These are phyloP conservation scores for Ceratocystis huliohia DNA, from an alignment of 2,329 filamentous ascomycete genomes.

Conservation along the genomic window DNA sequence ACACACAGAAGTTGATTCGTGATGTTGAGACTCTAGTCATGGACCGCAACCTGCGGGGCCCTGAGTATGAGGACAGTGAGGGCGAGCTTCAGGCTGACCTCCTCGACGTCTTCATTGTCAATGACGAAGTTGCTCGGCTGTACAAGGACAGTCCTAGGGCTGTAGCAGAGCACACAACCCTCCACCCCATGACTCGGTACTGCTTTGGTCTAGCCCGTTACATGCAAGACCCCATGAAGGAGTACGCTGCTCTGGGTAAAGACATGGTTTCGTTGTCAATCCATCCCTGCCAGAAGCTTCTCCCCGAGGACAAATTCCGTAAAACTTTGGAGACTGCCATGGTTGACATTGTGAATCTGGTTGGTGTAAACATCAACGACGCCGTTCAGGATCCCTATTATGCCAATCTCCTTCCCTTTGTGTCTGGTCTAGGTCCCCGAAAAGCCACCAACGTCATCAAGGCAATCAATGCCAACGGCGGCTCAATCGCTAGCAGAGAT, in stretches of 20 bases:
- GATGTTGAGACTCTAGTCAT: slow-evolving; percentile 68
- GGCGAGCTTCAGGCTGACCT: slow-evolving; percentile 63
- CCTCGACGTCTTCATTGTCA: slow-evolving; percentile 80
- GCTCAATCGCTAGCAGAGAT: slow-evolving; percentile 67
- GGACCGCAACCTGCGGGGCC: slow-evolving; percentile 62
- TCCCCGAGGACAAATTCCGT: slow-evolving; percentile 75
- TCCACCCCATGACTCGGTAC: slow-evolving; percentile 70
- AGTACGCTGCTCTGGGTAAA: slow-evolving; percentile 84
- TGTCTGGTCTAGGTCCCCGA: slow-evolving; percentile 80
- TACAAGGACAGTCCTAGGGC: slow-evolving; percentile 85
- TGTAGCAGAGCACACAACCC: slow-evolving; percentile 63
- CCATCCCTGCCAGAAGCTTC: slow-evolving; percentile 76
- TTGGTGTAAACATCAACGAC: slow-evolving; percentile 90
- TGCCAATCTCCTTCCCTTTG: slow-evolving; percentile 77
- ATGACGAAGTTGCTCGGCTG: slow-evolving; percentile 91
- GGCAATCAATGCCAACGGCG: slow-evolving; percentile 82
- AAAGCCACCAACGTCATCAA: slow-evolving; percentile 66
- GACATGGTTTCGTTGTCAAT: slow-evolving; percentile 80
- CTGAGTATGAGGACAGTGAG: slow-evolving; percentile 72
- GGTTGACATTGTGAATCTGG: slow-evolving; percentile 96
- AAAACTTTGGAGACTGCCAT: slow-evolving; percentile 88
- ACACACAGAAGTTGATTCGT: slow-evolving; percentile 71
- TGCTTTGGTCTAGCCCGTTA: slow-evolving; percentile 83
- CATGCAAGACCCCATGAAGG: slow-evolving; percentile 88
- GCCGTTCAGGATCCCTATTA: slow-evolving; percentile 69